A percentile compares a stretch with the other conserved stretches of the same genome.
Conservation (phyloP, 257 asterid genomes). For the Gynochthodes officinalis region DNA sequence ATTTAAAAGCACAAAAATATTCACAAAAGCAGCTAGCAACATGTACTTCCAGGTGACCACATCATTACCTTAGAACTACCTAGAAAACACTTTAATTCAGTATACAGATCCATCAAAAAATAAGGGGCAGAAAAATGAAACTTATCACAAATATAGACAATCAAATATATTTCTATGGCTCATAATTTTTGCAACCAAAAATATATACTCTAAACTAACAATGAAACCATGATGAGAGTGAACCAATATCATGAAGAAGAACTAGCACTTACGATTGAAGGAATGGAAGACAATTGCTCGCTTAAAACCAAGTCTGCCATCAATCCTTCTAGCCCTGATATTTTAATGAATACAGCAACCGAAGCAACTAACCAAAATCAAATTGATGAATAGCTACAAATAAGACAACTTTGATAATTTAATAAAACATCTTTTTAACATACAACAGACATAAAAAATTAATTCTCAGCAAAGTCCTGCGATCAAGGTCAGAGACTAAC, state of each 20-base stretch:
- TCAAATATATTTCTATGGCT: background rate
- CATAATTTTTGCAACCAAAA: background rate
- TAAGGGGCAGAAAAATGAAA: background rate
- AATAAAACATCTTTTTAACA: background rate
- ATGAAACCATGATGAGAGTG: background rate
- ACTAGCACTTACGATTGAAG: conserved; percentile 7
- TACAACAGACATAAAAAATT: background rate
- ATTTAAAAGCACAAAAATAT: background rate
- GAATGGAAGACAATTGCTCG: background rate
- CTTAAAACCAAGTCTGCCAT: conserved; percentile 9
- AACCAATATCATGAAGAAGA: background rate
- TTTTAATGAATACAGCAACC: background rate
- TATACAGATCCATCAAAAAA: too few relatives aligned
- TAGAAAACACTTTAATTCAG: background rate
- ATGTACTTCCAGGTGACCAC: background rate
- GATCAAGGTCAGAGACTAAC: background rate
- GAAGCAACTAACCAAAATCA: background rate
- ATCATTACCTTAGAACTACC: background rate
- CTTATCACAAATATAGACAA: background rate
- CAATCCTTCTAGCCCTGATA: conserved; percentile 4
- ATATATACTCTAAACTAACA: background rate
- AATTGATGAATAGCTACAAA: background rate
- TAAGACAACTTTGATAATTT: background rate
- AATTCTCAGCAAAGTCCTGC: background rate
- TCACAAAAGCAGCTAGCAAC: background rate